These are phyloP conservation scores for Pulicaria dysenterica DNA, from an alignment of 129 eudicot genomes.

Conservation along the genomic window DNA sequence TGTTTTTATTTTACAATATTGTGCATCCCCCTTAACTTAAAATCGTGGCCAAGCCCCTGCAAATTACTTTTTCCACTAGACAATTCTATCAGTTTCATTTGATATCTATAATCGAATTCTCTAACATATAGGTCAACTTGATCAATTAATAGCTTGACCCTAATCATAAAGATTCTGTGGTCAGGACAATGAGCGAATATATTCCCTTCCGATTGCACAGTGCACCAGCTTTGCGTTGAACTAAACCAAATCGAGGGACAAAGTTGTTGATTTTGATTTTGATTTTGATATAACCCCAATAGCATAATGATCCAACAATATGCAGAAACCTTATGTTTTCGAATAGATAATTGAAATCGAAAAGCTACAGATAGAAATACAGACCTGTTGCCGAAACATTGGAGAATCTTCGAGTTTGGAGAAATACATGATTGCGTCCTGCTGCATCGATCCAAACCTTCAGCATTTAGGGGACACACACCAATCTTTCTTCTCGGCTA, in stretches of 20 bases:
- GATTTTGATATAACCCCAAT: background rate
- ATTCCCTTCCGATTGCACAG: no score
- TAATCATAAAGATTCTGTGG: no score
- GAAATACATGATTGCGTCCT: conserved; percentile 59
- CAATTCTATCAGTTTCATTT: no score
- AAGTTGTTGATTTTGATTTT: background rate
- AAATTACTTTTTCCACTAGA: no score
- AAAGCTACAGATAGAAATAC: background rate
- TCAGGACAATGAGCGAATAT: no score
- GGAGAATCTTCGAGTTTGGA: conserved; percentile 92
- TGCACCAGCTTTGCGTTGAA: background rate
- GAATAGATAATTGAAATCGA: background rate
- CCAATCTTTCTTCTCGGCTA: conserved; percentile 8
- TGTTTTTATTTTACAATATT: no score
- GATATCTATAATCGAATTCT: no score
- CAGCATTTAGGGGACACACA: conserved; percentile 14
- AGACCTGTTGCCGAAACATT: conserved; percentile 89
- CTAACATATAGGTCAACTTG: no score
- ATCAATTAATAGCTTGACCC: no score
- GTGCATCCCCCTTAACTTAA: no score
- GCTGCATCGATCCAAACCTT: conserved; percentile 45
- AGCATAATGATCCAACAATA: conserved; percentile 1
- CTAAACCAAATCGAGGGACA: background rate
- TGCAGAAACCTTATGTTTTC: conserved; percentile 5
- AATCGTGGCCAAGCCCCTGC: no score